Evolutionary conservation across 192 early-diverging fungal genomes (phyloP).

Genomic region (Linderina pennispora): DNA sequence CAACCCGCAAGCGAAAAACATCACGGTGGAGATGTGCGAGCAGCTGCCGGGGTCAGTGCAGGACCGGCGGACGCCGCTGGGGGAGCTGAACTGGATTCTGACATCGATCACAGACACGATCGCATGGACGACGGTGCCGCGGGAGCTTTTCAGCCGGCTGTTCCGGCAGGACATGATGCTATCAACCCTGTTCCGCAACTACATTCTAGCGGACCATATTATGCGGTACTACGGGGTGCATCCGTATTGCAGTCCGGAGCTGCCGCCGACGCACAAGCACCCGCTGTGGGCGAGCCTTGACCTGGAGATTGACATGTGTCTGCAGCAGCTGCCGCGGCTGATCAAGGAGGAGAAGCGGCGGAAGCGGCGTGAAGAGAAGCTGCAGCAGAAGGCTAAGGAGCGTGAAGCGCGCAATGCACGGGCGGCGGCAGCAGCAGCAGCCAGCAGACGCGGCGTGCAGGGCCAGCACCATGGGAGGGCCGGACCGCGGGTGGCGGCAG

Average conservation of each 20-base stretch:
- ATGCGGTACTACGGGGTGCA: slow-evolving; percentile 91
- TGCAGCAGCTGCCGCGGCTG: slow-evolving; percentile 83
- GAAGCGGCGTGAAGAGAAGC: slow-evolving; percentile 21
- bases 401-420: slow-evolving; percentile 9
- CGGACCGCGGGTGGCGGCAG: neutral
- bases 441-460: neutral
- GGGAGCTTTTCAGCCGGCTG: slow-evolving; percentile 82
- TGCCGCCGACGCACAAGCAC: slow-evolving; percentile 90
- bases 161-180: slow-evolving; percentile 94
- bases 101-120: slow-evolving; percentile 98
- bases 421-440: slow-evolving; percentile 3
- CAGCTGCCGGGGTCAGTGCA: slow-evolving; percentile 79
- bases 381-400: slow-evolving; percentile 14
- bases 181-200: slow-evolving; percentile 92
- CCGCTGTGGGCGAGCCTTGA: slow-evolving; percentile 97
- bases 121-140: slow-evolving; percentile 89
- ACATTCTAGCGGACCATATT: slow-evolving; percentile 89
- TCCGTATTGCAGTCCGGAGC: slow-evolving; percentile 78
- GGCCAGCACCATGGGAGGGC: neutral
- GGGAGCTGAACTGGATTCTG: slow-evolving; percentile 99
- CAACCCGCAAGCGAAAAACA: slow-evolving; percentile 61
- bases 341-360: slow-evolving; percentile 37
- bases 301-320: slow-evolving; percentile 87
- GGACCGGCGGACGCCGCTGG: slow-evolving; percentile 89
- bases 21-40: slow-evolving; percentile 64